Base-by-base conservation (phyloP, 129 eudicot genomes). In the Gnaphalium uliginosum region DNA sequence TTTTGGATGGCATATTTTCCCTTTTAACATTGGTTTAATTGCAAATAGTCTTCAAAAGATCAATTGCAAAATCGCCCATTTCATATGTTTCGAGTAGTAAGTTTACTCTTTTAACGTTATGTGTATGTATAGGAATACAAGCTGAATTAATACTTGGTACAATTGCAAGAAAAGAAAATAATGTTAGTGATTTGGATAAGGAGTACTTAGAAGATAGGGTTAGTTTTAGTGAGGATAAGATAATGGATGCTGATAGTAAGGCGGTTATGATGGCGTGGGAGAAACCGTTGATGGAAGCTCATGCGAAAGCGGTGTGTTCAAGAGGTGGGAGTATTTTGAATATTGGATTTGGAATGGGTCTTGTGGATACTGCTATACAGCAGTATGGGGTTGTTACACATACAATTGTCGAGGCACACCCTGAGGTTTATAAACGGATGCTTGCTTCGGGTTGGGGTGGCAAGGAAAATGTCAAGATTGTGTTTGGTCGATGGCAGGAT, bases 251-350 rank as follows among this genome's bases (percentile, higher is more conserved):
- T 6, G 72, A 87, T 69, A 89, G 93, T 86, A 91, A 94, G 78
- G 99, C 97, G 62, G 85, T 94, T 23, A 91, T 94, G 99, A 94
- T 94, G 96, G 99, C 89, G 22, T 90, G 97, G 97, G 98, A 93
- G 88, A 88, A 85, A 78, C 97, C 97, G 58, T 74, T 90, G 61
- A 93, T 93, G 98, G 98, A 90, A 63, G 97, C 98, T 80, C 98
- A 93, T 78, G 98, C 97, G 4, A 93, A 90, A 79, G 98, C 97
- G 19, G 62, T 93, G 56, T 90, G 97, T 71, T 93, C 97, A 15
- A 74, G 80, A 54, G 97, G 97, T 3, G 97, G 98, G 43, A 89
- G 85, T 71, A 69, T 93, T 33, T 60, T 93, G 65, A 93, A 93
- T 86, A 87, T 91, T 76, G 97, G 99, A 56, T 94, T 94, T 78